Percentiles rank a stretch among this genome's conserved stretches.
Evolutionary conservation across 306 rosid genomes (phyloP).

Genomic region (Glycine tomentella): DNA sequence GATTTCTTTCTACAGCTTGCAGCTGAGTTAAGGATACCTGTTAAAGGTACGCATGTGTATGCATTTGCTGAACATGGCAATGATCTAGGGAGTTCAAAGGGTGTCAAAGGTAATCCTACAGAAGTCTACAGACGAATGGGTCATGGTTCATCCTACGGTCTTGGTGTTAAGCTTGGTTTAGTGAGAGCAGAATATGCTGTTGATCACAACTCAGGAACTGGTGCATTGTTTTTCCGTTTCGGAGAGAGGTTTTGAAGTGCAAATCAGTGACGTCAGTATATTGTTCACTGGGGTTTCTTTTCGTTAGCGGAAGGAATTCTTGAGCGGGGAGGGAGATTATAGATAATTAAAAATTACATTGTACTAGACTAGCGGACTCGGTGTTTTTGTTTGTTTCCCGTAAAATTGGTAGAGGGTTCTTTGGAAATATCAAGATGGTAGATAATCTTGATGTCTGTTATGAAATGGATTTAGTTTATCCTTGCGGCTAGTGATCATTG

Average conservation of each 20-base stretch:
- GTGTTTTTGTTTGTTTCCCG: neutral
- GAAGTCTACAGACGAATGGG: constrained; percentile 94
- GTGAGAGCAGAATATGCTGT: constrained; percentile 94
- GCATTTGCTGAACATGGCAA: constrained; percentile 93
- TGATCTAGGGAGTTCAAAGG: constrained; percentile 93
- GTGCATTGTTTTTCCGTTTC: constrained; percentile 91
- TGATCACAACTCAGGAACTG: constrained; percentile 93
- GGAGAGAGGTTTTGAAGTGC: constrained; percentile 89
- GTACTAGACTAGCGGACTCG: neutral
- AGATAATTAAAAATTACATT: constrained; percentile 44
- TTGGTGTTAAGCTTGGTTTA: constrained; percentile 83
- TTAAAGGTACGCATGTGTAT: constrained; percentile 80
- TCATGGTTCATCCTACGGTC: constrained; percentile 88
- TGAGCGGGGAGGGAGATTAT: neutral
- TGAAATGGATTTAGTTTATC: constrained; percentile 22
- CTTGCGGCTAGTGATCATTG: constrained; percentile 34
- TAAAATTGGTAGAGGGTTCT: constrained; percentile 31
- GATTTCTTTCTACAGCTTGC: constrained; percentile 73
- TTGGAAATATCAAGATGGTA: neutral
- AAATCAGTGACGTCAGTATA: too few relatives aligned
- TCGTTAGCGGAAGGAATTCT: neutral
- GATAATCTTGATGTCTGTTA: constrained; percentile 1
- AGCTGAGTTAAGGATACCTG: constrained; percentile 86
- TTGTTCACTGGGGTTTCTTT: constrained; percentile 26
- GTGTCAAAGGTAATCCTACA: constrained; percentile 92